Percentiles rank a stretch among this genome's conserved stretches.
Evolutionary conservation across 2,329 filamentous ascomycete genomes (phyloP).

Genomic region (Aureobasidium musti): DNA sequence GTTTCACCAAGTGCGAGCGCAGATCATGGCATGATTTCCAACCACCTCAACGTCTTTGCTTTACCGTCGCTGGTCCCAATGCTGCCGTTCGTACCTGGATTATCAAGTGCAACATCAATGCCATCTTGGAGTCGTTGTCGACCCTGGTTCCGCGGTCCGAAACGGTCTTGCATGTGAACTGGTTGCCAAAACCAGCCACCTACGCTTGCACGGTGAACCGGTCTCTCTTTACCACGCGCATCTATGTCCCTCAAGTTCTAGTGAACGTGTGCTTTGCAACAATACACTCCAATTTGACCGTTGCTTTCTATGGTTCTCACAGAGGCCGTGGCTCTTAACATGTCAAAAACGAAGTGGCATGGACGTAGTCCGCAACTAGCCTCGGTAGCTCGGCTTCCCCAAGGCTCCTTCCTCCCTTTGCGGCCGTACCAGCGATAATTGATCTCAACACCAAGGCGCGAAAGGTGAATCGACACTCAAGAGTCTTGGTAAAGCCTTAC

Average conservation of each 20-base stretch:
- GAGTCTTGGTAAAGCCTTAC: constrained; percentile 14
- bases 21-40: not conserved
- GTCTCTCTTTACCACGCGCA: not conserved
- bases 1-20: not conserved
- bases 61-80: not conserved
- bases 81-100: constrained; percentile 1
- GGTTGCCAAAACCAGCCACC: not conserved
- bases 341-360: constrained; percentile 6
- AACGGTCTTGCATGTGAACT: constrained; percentile 13
- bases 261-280: not conserved
- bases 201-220: not conserved
- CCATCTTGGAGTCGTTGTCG: not conserved
- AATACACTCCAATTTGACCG: not conserved
- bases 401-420: constrained; percentile 11
- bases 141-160: not conserved
- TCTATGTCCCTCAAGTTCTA: not conserved
- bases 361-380: not conserved
- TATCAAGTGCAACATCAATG: not conserved
- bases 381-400: constrained; percentile 3
- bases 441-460: constrained; percentile 11
- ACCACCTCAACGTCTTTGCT: constrained; percentile 5
- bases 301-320: not conserved
- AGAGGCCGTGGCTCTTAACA: not conserved
- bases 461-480: not conserved
- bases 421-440: constrained; percentile 1